These are phyloP conservation scores for Puccinellia tenuiflora DNA, from an alignment of 176 grass and related monocot genomes.

Conservation along the genomic window DNA sequence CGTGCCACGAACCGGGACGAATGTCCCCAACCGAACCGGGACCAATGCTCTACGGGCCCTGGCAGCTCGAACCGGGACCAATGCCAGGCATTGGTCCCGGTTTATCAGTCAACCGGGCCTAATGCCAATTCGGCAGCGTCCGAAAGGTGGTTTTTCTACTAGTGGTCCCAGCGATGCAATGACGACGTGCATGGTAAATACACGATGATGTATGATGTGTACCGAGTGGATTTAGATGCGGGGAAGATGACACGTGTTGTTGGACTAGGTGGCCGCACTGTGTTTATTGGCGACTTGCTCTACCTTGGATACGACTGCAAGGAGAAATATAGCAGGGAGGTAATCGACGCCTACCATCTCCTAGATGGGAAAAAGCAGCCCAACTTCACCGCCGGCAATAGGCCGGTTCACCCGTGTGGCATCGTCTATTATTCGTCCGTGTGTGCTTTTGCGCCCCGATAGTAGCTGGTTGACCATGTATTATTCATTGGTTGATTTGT, in stretches of 20 bases:
- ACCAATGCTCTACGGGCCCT: no score
- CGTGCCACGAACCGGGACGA: no score
- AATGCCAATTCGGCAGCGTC: no score
- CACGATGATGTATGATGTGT: not conserved
- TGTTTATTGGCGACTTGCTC: not conserved
- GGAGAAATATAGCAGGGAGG: not conserved
- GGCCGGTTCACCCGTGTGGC: not conserved
- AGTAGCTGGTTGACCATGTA: no score
- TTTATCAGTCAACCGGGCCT: no score
- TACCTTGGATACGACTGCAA: not conserved
- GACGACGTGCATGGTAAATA: not conserved
- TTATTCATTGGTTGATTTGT: no score
- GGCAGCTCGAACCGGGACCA: no score
- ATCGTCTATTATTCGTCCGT: not conserved
- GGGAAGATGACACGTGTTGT: not conserved
- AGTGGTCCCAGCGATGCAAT: not conserved
- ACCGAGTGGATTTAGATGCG: not conserved
- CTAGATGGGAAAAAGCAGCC: not conserved
- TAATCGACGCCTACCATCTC: not conserved
- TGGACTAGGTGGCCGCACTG: not conserved
- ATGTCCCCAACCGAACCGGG: no score
- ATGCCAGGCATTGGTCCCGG: no score
- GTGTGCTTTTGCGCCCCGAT: no score
- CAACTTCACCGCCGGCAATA: not conserved
- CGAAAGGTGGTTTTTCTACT: no score